A percentile compares a stretch with the other conserved stretches of the same genome.
Conservation (phyloP, 2,329 filamentous ascomycete genomes). For the Alternaria ventricosa region DNA sequence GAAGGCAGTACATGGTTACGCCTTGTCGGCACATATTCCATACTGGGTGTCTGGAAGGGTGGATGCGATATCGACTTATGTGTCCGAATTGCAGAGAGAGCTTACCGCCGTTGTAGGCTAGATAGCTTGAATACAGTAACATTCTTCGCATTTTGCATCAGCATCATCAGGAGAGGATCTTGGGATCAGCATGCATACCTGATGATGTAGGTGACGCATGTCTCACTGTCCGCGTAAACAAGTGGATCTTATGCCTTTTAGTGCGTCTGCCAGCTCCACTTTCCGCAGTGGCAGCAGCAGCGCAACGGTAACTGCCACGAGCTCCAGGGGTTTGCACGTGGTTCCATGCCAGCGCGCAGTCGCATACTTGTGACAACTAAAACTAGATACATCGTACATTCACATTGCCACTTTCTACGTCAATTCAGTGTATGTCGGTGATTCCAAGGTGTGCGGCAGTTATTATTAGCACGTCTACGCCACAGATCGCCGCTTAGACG, state of each 20-base stretch:
- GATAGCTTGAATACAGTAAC: not conserved
- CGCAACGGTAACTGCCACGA: not conserved
- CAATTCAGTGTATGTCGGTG: not conserved
- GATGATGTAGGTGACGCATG: constrained; percentile 1
- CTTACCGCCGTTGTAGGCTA: constrained; percentile 76
- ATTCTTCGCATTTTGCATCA: not conserved
- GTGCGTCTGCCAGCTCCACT: not conserved
- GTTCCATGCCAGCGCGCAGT: not conserved
- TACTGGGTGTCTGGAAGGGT: constrained; percentile 86
- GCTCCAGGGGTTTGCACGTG: not conserved
- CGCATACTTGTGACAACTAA: too few species aligned
- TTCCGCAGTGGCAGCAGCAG: not conserved
- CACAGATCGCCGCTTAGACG: constrained; percentile 9
- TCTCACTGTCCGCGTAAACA: constrained; percentile 4
- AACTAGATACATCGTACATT: not conserved
- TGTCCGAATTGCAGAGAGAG: constrained; percentile 95
- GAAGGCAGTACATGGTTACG: constrained; percentile 94
- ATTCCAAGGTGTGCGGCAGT: not conserved
- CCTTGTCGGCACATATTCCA: constrained; percentile 97
- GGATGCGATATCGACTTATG: constrained; percentile 92
- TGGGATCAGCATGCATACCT: not conserved
- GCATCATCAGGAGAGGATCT: not conserved
- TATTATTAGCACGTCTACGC: constrained; percentile 15
- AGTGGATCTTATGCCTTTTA: not conserved
- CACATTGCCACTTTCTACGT: not conserved